phyloP scores from a whole-genome alignment of 208 protist genomes.

The Porcisia hertigi region DNA sequence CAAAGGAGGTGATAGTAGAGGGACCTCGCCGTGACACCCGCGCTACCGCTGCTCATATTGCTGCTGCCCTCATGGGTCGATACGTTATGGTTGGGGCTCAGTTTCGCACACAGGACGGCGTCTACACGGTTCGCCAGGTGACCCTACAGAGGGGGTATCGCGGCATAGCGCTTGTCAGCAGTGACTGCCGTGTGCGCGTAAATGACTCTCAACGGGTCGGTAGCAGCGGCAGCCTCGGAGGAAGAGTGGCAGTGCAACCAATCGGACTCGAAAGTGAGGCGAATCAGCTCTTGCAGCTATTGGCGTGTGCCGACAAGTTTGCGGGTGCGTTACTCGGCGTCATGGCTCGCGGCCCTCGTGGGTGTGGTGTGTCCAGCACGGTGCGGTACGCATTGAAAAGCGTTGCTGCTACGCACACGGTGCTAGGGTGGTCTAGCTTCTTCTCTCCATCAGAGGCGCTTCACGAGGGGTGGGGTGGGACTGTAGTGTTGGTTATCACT shows the following conservation, averaged over 20 bases:
- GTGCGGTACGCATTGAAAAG: slow-evolving; percentile 34
- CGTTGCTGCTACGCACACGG: slow-evolving; percentile 5
- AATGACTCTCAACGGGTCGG: slow-evolving; percentile 32
- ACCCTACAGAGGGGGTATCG: slow-evolving; percentile 49
- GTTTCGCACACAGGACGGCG: slow-evolving; percentile 36
- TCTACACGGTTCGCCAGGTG: slow-evolving; percentile 53
- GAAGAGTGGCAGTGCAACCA: slow-evolving; percentile 5
- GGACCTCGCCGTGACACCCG: slow-evolving; percentile 19
- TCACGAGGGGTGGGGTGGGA: slow-evolving; percentile 14
- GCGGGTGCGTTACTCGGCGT: slow-evolving; percentile 42
- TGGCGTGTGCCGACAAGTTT: slow-evolving; percentile 26
- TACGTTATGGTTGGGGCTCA: slow-evolving; percentile 52
- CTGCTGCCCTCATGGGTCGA: slow-evolving; percentile 45
- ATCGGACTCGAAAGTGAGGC: slow-evolving; percentile 45
- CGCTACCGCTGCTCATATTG: slow-evolving; percentile 38
- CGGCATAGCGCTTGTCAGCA: slow-evolving; percentile 56
- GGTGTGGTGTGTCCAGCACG: slow-evolving; percentile 51
- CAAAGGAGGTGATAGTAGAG: slow-evolving; percentile 29
- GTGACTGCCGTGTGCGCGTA: slow-evolving; percentile 51
- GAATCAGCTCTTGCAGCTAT: slow-evolving; percentile 25
- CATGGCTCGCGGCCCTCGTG: slow-evolving; percentile 45
- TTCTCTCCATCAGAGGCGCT: slow-evolving; percentile 16
- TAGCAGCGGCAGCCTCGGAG: neutral
- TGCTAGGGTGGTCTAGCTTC: slow-evolving; percentile 46
- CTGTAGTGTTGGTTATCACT: slow-evolving; percentile 39